Percentiles rank a stretch among this genome's conserved stretches.
Conservation (phyloP, 2,329 filamentous ascomycete species). For the Trichophyton benhamiae region DNA sequence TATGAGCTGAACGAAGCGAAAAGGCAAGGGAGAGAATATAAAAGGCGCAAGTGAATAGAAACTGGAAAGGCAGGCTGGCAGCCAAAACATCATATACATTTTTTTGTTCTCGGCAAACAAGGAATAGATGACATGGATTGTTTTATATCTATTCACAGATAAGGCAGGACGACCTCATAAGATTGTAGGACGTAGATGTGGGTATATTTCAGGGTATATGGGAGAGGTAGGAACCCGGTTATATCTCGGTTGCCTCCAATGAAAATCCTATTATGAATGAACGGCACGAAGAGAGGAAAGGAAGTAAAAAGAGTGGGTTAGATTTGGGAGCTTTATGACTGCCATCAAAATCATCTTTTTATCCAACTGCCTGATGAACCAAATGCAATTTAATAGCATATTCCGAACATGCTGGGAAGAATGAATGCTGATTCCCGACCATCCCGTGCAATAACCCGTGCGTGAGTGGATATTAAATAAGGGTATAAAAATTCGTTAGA, state of each 20-base stretch:
- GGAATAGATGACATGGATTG: background rate
- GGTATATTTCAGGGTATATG: background rate
- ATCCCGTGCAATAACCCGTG: background rate
- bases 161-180: background rate
- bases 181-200: background rate
- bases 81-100: background rate
- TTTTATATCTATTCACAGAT: background rate
- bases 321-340: background rate
- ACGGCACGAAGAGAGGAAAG: background rate
- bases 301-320: background rate
- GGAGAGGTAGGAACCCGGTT: background rate
- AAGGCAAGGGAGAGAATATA: background rate
- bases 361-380: background rate
- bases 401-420: background rate
- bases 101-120: background rate
- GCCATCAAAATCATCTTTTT: background rate
- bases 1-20: background rate
- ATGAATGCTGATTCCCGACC: background rate
- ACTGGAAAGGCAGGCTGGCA: background rate
- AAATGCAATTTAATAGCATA: background rate
- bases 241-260: background rate
- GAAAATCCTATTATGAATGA: background rate
- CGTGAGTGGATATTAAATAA: background rate
- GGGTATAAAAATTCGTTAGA: constrained; percentile 1
- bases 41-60: background rate